Base-by-base conservation (phyloP, 495 filamentous ascomycete genomes). In the Parmelia sp. region DNA sequence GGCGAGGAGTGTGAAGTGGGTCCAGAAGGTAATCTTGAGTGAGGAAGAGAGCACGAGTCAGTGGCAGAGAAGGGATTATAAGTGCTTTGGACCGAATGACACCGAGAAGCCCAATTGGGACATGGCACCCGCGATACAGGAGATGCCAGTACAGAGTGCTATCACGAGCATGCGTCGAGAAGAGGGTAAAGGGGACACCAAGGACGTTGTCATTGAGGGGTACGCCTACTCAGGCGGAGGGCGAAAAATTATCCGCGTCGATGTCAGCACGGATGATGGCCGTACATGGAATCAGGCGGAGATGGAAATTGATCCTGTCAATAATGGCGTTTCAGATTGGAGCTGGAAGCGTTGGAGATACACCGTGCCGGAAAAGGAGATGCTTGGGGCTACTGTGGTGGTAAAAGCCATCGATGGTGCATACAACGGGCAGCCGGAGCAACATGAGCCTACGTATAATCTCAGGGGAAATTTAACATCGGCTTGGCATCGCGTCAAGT, bases 381-480 rank as follows among this genome's bases (percentile, higher is more conserved):
- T 79, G 61, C 74, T 80, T 64, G 74, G 79, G 64, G 65, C 66
- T 60, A 31, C 58, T 51, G 74, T 67, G 42, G 72, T 83, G 14
- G 80, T 85, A 69, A 85, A 85, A 71, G 83, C 83, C 29, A 78
- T 77, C 25, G 83, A 85, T 69, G 80, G 83, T 61, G 76, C 79
- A 42, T 83, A 84, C 65, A 84, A 85, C 63, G 76, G 80, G 3
- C 83, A 85, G 67, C 82, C 83, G 47, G 78, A 82, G 67, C 75
- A 66, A 49, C 78, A 82, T 61, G 72, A 72, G 62, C 72, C 74
- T 39, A 82, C 81, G 33, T 85, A 79, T 64, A 85, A 85, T 58
- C 74, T 80, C 27, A 71, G 83, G 12, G 83, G 83, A 0, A 84
- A 84, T 63, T 70, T 84, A 39, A 80, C 82, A 4, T 79, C 75